phyloP scores from a whole-genome alignment of 345 rosid genomes.

The Lepidium aucheri region DNA sequence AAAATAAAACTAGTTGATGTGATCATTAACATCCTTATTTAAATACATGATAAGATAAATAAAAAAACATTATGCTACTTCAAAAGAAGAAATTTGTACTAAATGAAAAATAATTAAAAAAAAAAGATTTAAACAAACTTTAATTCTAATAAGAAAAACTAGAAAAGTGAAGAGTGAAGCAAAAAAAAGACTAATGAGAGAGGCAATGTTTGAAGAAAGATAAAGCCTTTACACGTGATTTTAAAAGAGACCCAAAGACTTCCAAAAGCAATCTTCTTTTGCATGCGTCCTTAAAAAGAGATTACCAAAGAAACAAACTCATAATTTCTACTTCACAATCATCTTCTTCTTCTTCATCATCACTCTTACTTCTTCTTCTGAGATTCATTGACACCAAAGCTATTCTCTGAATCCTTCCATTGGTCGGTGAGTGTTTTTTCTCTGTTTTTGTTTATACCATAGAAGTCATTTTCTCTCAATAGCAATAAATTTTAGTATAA shows the following conservation, averaged over 20 bases:
- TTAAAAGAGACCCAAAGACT: constrained; percentile 48
- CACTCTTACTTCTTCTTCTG: constrained; percentile 10
- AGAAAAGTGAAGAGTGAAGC: constrained; percentile 11
- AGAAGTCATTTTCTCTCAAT: constrained; percentile 26
- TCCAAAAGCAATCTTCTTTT: constrained; percentile 56
- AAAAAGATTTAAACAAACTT: neutral
- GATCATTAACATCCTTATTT: neutral
- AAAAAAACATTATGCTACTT: constrained; percentile 3
- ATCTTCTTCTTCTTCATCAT: constrained; percentile 37
- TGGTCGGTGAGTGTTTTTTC: constrained; percentile 29
- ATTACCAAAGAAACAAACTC: no score
- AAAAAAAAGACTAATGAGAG: constrained; percentile 2
- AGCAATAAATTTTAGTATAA: constrained; percentile 10
- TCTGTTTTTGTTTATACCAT: constrained; percentile 1
- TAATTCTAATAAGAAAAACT: neutral
- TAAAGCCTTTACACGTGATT: constrained; percentile 80
- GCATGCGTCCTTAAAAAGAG: constrained; percentile 91
- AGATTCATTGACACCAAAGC: constrained; percentile 8
- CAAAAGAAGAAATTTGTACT: constrained; percentile 28
- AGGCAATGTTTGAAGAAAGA: constrained; percentile 12
- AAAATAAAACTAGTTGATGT: neutral
- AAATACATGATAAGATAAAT: neutral
- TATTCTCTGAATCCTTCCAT: constrained; percentile 5
- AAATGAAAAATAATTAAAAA: constrained; percentile 3
- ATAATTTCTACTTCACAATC: neutral